Base-by-base conservation (phyloP, 768 basidiomycete species). In the Cytidiella melzeri region DNA sequence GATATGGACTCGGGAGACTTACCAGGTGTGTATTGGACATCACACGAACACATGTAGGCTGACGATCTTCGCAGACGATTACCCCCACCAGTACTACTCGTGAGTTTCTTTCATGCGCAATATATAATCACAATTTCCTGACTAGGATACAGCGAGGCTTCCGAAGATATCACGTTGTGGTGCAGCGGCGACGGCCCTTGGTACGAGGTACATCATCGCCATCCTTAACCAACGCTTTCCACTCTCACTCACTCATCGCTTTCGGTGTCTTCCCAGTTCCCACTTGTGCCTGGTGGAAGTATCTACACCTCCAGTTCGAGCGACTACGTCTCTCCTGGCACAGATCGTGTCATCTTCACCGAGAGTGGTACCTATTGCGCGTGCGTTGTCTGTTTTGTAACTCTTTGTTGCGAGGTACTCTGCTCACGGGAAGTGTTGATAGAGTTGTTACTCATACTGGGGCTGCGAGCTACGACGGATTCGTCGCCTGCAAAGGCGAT, bases 61-160 rank as follows among this genome's bases (percentile, higher is more conserved):
- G 19, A 48, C 43, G 24, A 38, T 9, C 11, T 39, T n/a, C 27
- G 18, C 45, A 56, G 57, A 58, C 28, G 46, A 56, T 49, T 58
- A 58, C 55, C 57, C 57, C 20, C 57, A 58, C 50, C 57, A 56
- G 52, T 58, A 53, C 55, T 58, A 53, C 55, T 47, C 53, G 45
- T 52, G 42, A 6, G 49, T 36, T 15, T 30, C n/a, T 20, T 5
- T 37, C n/a, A 18, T n/a, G 23, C 6, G 41, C 41, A 38, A 5
- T 5, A 26, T n/a, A 30, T 13, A 20, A 12, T 7, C 23, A 21
- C 7, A 24, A 6, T 38, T 42, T 12, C 28, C 41, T 49, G 9
- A 38, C 27, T 19, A 11, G 10, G n/a, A 13, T 12, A 19, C 24
- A 50, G 44, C 24, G 53, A 54, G 45, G 2, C 48, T 13, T 54